Base-by-base conservation (phyloP, 805 yeast genomes). In the Saccharomyces paradoxus region DNA sequence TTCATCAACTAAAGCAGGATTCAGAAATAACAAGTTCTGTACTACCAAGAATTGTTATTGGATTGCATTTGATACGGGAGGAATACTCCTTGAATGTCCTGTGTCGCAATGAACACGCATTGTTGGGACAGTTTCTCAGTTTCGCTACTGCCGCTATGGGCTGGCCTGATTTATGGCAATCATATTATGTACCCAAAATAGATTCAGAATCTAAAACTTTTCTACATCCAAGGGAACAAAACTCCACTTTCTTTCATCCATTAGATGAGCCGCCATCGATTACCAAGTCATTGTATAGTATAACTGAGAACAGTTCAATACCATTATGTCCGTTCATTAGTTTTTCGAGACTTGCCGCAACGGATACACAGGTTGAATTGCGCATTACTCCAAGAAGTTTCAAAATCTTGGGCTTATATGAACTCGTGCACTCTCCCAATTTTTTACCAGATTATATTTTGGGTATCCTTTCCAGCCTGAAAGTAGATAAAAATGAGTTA, bases 41-140 rank as follows among this genome's bases (percentile, higher is more conserved):
- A 12, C 49, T 83, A 0, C 86, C 92, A 0, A 82, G 80, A 55
- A 76, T 88, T 10, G 76, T 83, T 0, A 69, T 87, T 27, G 81
- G 90, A 0, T 69, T 92, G 49, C 97, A 91, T 70, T 63, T 90
- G 41, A 71, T 89, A 1, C 73, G 90, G 53, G 97, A 92, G 66
- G 97, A 92, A 56, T 67, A 78, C 49, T 77, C 78, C 51, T 71
- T 92, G 30, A 82, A 86, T 60, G 69, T 80, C 1, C 69, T 81
- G 27, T 72, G 77, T 4, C 53, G 63, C 2, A 53, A 61, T 0
- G 66, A 71, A 8, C 70, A 76, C 12, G 60, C 71, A 3, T 69
- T 69, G 31, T 61, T 91, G 29, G 82, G 86, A 0, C 27, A 71
- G 0, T 66, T 90, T 24, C 67, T 90, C n/a, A 73, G 83, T 0